Percentiles rank a stretch among this genome's conserved stretches.
phyloP scores from a whole-genome alignment of 495 filamentous ascomycete genomes.

The Wilcoxina mikolae region DNA sequence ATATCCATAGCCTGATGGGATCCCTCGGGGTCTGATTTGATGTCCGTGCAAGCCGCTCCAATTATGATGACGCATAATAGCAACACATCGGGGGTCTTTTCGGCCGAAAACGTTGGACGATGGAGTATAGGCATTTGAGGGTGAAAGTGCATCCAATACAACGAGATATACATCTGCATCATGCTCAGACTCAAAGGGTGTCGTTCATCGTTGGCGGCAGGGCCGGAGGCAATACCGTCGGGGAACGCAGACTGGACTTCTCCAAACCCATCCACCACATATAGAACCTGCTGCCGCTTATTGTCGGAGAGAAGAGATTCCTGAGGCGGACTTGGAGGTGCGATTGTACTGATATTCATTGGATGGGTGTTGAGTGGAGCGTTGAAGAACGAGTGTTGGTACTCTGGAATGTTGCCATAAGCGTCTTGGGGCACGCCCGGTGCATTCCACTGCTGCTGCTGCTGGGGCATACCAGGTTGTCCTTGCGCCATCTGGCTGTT shows the following conservation, averaged over 20 bases:
- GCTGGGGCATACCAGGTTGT: slow-evolving; percentile 24
- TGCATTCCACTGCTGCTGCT: no score
- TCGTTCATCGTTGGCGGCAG: slow-evolving; percentile 27
- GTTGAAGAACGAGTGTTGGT: slow-evolving; percentile 1
- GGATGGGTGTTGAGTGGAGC: slow-evolving; percentile 41
- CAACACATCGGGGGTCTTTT: slow-evolving; percentile 69
- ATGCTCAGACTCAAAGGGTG: slow-evolving; percentile 80
- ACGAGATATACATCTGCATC: slow-evolving; percentile 89
- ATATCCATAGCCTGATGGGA: slow-evolving; percentile 61
- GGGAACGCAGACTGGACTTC: slow-evolving; percentile 4
- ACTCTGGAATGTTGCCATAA: slow-evolving; percentile 8
- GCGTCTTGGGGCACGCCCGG: slow-evolving; percentile 18
- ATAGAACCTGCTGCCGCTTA: slow-evolving; percentile 69
- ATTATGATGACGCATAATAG: slow-evolving; percentile 91
- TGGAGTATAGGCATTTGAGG: slow-evolving; percentile 90
- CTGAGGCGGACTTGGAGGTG: slow-evolving; percentile 50
- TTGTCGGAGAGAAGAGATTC: slow-evolving; percentile 74
- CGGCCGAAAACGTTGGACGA: slow-evolving; percentile 79
- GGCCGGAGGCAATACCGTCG: neutral
- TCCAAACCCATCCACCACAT: slow-evolving; percentile 52
- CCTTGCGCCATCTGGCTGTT: slow-evolving; percentile 25
- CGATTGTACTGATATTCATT: slow-evolving; percentile 86
- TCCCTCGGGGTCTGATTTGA: slow-evolving; percentile 54
- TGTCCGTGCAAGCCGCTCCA: slow-evolving; percentile 77
- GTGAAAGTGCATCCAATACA: slow-evolving; percentile 91